phyloP scores from a whole-genome alignment of 2,329 filamentous ascomycete genomes.

The Venturia effusa region DNA sequence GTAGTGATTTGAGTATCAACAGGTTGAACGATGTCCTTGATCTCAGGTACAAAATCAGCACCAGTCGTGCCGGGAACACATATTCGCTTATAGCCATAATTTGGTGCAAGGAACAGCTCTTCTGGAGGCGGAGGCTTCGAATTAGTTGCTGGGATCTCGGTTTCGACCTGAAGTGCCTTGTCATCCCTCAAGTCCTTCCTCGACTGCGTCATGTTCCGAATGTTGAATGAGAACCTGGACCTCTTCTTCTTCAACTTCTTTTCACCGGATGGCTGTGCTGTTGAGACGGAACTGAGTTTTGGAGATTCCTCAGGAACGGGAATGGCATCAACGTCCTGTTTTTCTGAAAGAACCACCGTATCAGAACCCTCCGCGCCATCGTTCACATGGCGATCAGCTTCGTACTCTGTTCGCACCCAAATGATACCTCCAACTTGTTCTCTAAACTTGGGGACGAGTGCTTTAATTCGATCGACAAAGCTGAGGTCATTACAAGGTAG shows the following conservation, averaged over 20 bases:
- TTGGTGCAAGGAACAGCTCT: slow-evolving; percentile 1
- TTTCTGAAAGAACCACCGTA: slow-evolving; percentile 26
- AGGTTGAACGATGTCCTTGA: slow-evolving; percentile 17
- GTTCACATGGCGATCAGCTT: slow-evolving; percentile 46
- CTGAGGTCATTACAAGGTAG: slow-evolving; percentile 55
- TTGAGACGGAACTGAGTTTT: neutral
- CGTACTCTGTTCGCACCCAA: slow-evolving; percentile 73
- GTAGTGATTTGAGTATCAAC: slow-evolving; percentile 51
- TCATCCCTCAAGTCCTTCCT: neutral
- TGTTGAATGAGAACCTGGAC: slow-evolving; percentile 12
- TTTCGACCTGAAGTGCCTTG: neutral
- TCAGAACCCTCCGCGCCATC: slow-evolving; percentile 39
- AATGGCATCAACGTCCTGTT: neutral
- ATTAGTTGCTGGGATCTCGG: neutral
- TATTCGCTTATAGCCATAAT: neutral
- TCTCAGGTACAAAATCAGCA: slow-evolving; percentile 20
- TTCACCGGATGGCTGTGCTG: neutral
- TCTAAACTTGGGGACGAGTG: slow-evolving; percentile 64
- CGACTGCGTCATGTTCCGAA: neutral
- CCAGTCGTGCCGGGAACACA: neutral
- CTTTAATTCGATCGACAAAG: slow-evolving; percentile 56
- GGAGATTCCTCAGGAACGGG: neutral
- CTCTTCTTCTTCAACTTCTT: neutral
- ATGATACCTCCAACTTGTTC: slow-evolving; percentile 57
- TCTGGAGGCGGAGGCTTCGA: neutral